Base-by-base conservation (phyloP, 495 filamentous ascomycete genomes). In the Stereocaulon alpinum region DNA sequence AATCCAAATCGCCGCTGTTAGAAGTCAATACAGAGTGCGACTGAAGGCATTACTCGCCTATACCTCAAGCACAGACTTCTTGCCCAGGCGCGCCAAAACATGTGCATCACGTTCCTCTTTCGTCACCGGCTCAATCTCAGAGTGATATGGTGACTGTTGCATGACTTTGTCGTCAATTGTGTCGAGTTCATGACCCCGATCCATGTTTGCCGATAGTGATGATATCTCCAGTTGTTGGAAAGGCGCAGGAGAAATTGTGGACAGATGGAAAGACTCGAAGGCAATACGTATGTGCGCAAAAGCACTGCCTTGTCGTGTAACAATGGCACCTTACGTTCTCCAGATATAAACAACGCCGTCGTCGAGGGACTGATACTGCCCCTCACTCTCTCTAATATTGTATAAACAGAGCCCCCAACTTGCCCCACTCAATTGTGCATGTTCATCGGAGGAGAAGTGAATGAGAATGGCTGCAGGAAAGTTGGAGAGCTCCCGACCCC, bases 41-140 rank as follows among this genome's bases (percentile, higher is more conserved):
- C 4, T 29, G 27, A 27, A 7, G 0, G 10, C 24, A 32, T 6
- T 40, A 30, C 40, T 22, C 15, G 50, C 20, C 7, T 32, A 43
- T 62, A 71, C 73, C 69, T 73, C 76, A 43, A 81, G 66, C 17
- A 80, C 74, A 0, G 73, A 70, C 47, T 77, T 77, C 62, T 81
- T 80, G 1, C 79, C 79, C 52, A 82, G 67, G 4, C 72, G 72
- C 14, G 72, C 73, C 40, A 81, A 62, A 4, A 72, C 63, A 15
- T 69, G 64, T 50, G 74, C 72, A 60, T 81, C 77, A 47, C 66
- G 70, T 52, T 71, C 64, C 22, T 27, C 55, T 14, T 58, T 58
- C 15, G 55, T 49, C 9, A 58, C 14, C 3, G 55, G 55, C 32
- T 49, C 42, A 27, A 58, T 40, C 15, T 58, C 55, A 32, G 55